A percentile compares a stretch with the other conserved stretches of the same genome.
phyloP scores from a whole-genome alignment of 2,329 filamentous ascomycete species.

The Setomelanomma holmii region DNA sequence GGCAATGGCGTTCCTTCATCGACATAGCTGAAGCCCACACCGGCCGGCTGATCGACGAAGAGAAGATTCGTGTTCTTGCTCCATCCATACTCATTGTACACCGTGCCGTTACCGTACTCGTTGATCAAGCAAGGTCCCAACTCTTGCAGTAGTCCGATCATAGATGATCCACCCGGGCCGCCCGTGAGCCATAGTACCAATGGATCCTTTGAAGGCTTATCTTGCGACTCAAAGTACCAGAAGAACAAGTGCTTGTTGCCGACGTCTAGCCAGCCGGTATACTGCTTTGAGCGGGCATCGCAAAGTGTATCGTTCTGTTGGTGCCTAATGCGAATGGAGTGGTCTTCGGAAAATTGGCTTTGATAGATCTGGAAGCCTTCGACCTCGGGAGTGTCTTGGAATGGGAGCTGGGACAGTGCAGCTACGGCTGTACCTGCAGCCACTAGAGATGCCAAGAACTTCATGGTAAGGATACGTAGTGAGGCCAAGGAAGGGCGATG shows the following conservation, averaged over 20 bases:
- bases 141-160: conserved; percentile 48
- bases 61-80: conserved; percentile 46
- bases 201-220: conserved; percentile 46
- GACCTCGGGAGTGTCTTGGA: conserved; percentile 36
- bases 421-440: conserved; percentile 10
- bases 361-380: conserved; percentile 41
- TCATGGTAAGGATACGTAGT: conserved; percentile 18
- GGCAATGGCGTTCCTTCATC: conserved; percentile 46
- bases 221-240: conserved; percentile 54
- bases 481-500: not conserved
- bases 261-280: conserved; percentile 48
- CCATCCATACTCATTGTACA: conserved; percentile 50
- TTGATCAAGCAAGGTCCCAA: conserved; percentile 50
- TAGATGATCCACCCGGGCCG: conserved; percentile 46
- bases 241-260: conserved; percentile 55
- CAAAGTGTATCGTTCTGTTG: conserved; percentile 43
- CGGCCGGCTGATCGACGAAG: conserved; percentile 49
- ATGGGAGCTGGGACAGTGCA: conserved; percentile 35
- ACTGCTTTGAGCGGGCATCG: conserved; percentile 44
- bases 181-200: conserved; percentile 53
- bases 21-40: conserved; percentile 49
- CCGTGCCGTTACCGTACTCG: conserved; percentile 46
- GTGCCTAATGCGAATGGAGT: conserved; percentile 44
- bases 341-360: conserved; percentile 39
- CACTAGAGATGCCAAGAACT: conserved; percentile 19